These are phyloP conservation scores for Pseudogymnoascus sp. DNA, from an alignment of 2,329 filamentous ascomycete species.

Conservation along the genomic window DNA sequence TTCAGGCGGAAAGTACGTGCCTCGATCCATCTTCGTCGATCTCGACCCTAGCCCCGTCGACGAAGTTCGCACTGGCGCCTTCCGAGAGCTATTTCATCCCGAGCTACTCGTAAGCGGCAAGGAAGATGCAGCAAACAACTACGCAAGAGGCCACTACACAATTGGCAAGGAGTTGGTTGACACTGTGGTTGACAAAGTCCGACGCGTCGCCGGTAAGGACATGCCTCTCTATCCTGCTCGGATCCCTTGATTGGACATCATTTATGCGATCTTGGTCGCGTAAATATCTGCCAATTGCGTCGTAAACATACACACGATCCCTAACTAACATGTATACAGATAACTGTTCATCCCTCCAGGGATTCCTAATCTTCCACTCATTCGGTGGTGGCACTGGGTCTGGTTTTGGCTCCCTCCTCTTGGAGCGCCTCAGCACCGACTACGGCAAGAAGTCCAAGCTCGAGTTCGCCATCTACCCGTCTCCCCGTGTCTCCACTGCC, in stretches of 20 bases:
- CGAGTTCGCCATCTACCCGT: conserved; percentile 57
- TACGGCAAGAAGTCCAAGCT: conserved; percentile 63
- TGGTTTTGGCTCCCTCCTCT: conserved; percentile 55
- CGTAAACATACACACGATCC: neutral
- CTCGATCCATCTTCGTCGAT: conserved; percentile 59
- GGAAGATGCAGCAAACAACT: conserved; percentile 62
- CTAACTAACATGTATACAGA: conserved; percentile 33
- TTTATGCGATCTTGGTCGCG: neutral
- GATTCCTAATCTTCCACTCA: conserved; percentile 61
- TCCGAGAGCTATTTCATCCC: conserved; percentile 56
- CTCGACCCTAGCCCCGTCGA: conserved; percentile 59
- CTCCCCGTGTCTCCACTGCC: conserved; percentile 54
- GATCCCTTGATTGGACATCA: neutral
- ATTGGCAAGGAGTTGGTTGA: conserved; percentile 60
- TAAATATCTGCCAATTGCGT: neutral
- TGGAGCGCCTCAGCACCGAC: conserved; percentile 55
- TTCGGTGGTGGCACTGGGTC: conserved; percentile 61
- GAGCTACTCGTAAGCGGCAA: conserved; percentile 59
- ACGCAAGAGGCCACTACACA: conserved; percentile 61
- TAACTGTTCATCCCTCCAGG: conserved; percentile 57
- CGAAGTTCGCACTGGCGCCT: conserved; percentile 55
- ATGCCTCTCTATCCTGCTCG: neutral
- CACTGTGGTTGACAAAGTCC: conserved; percentile 54
- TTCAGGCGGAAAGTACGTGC: conserved; percentile 55
- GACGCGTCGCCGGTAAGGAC: conserved; percentile 49